Evolutionary conservation across 495 filamentous ascomycete species (phyloP), one percentile per base, ranked within the genome.

Genomic region (Rhypophila decipiens): DNA sequence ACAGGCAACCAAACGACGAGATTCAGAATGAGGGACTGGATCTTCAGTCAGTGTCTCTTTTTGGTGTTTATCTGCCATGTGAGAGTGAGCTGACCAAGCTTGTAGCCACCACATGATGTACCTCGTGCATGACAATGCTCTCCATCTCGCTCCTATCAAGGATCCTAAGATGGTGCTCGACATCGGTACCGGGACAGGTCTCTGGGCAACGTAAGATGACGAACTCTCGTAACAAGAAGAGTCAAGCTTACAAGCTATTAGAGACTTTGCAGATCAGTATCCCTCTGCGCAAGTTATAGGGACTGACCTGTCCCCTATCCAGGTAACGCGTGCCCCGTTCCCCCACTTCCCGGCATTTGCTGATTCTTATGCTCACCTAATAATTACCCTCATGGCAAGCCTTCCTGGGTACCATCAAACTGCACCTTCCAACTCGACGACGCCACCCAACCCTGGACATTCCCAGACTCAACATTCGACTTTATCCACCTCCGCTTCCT

Each of bases 111-210:
- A 31, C 27, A 7, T 31, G 27, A 7, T 31, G 27, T 31, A 7
- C 27, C 27, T 31, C 7, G 13, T 13, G 7, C 27, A 7, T 7
- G 27, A 13, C 27, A 31, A 31, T 13, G 67, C 67, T 38, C 49
- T 83, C 2, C 75, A 70, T 55, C 61, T 78, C 42, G 72, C 78
- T 0, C 78, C 80, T 10, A 55, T 81, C 3, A 36, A 57, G 23
- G 56, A 74, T 17, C 73, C 77, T 4, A 55, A 71, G 42, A 59
- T 60, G 35, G 75, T 83, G 19, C 70, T 84, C 18, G 80, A 83
- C 56, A 67, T 83, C 24, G 78, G 80, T 31, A 80, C 76, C 4
- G 79, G 81, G 5, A 82, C 79, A 77, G 82, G 8, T 11, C 82
- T 82, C 50, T 84, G 82, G 79, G 72, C 77, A 5, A 80, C 84